Base-by-base conservation (phyloP, 257 asterid species). In the Plectranthus barbatus region DNA sequence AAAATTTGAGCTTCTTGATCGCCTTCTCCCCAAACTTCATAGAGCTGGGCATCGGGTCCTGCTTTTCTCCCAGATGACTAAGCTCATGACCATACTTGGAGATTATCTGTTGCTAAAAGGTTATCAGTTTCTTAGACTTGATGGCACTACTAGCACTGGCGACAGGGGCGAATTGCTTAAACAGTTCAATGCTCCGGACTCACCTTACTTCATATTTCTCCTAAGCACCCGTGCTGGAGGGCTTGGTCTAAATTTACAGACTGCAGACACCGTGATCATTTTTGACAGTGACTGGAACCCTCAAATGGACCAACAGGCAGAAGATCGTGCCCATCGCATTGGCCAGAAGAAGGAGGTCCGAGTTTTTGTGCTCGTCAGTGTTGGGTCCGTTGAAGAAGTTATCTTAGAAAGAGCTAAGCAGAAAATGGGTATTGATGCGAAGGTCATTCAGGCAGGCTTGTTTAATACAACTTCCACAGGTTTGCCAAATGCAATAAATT, bases 221-320 rank as follows among this genome's bases (percentile, higher is more conserved):
- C 85, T 93, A 42, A 90, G 97, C 66, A 93, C 99, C 33, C 97
- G 97, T 10, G 99, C 99, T 37, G 99, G 99, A 56, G 99, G 99
- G 33, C 96, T 93, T 12, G 99, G 99, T 48, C 79, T 93, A 72
- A 93, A 93, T 84, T 74, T 93, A 67, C 97, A 90, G 71, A 87
- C 95, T 42, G 99, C 99, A 56, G 99, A 93, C 63, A 90, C 97
- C 0, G 99, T 93, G 49, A 84, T 93, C 49, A 93, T 90, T 17
- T 93, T 90, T 64, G 99, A 93, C 80, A 93, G 99, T 64, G 99
- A 93, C 64, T 93, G 99, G 99, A 93, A 93, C 72, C 99, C 99
- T 44, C 97, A 90, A 62, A 85, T 85, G 95, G 99, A 93, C 77
- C 99, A 90, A 70, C 99, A 93, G 84, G 99, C 99, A 20, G 97